phyloP scores from a whole-genome alignment of 2,329 filamentous ascomycete genomes.

The Helotiales sp. region DNA sequence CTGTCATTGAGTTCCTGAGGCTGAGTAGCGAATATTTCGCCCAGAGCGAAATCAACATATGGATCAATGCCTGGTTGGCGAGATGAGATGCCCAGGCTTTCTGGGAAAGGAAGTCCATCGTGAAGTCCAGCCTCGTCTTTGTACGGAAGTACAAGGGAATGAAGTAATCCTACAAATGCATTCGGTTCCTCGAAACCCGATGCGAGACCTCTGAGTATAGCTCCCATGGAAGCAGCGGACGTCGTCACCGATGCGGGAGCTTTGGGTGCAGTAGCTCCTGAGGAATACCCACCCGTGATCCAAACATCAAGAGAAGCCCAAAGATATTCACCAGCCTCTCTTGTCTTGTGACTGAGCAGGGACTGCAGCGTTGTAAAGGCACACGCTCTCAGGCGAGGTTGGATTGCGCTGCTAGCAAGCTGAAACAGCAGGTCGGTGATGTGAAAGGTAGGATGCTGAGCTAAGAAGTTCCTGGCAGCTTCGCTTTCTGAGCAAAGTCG shows the following conservation, averaged over 20 bases:
- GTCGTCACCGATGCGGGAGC: slow-evolving; percentile 33
- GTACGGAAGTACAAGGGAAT: slow-evolving; percentile 71
- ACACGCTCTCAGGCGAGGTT: slow-evolving; percentile 78
- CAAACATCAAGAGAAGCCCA: slow-evolving; percentile 84
- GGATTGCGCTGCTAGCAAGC: slow-evolving; percentile 77
- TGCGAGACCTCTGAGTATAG: slow-evolving; percentile 75
- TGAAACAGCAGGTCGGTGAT: slow-evolving; percentile 77
- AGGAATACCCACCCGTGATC: slow-evolving; percentile 66
- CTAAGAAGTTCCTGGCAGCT: slow-evolving; percentile 73
- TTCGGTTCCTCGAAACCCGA: slow-evolving; percentile 84
- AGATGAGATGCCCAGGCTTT: slow-evolving; percentile 77
- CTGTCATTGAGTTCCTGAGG: slow-evolving; percentile 63
- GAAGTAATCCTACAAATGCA: slow-evolving; percentile 80
- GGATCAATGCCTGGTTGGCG: slow-evolving; percentile 87
- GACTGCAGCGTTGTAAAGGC: slow-evolving; percentile 80
- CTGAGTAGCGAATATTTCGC: slow-evolving; percentile 72
- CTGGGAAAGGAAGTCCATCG: slow-evolving; percentile 84
- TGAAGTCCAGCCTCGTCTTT: slow-evolving; percentile 65
- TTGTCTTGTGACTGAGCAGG: slow-evolving; percentile 75
- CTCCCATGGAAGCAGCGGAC: slow-evolving; percentile 57
- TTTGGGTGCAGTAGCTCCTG: slow-evolving; percentile 49
- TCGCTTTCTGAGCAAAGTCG: slow-evolving; percentile 79
- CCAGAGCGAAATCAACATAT: slow-evolving; percentile 90
- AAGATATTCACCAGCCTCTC: slow-evolving; percentile 70
- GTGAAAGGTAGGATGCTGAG: slow-evolving; percentile 67